A percentile compares a stretch with the other conserved stretches of the same genome.
These are phyloP conservation scores for Lepidopterella palustris DNA, from an alignment of 495 filamentous ascomycete species.

Conservation along the genomic window DNA sequence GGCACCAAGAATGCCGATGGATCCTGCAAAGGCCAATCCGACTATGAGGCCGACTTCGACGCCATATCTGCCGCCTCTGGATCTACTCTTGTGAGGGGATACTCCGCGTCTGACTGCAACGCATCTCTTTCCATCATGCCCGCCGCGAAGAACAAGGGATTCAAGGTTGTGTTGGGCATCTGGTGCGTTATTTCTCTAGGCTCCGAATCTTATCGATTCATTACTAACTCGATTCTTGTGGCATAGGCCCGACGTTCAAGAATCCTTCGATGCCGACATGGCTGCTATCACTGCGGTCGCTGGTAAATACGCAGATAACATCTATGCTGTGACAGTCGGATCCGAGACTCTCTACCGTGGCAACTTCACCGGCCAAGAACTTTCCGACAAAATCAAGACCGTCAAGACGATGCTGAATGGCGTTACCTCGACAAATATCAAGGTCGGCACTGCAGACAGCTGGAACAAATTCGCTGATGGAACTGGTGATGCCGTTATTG, in stretches of 20 bases:
- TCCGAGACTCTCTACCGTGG: conserved; percentile 72
- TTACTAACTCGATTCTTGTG: not conserved
- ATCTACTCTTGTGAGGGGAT: conserved; percentile 59
- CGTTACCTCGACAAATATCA: conserved; percentile 32
- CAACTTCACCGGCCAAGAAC: conserved; percentile 57
- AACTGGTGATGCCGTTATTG: conserved; percentile 61
- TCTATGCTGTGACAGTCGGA: conserved; percentile 73
- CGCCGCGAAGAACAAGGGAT: conserved; percentile 62
- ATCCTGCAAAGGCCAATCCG: conserved; percentile 55
- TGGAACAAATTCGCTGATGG: conserved; percentile 79
- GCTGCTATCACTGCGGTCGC: conserved; percentile 48
- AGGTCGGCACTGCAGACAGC: conserved; percentile 70
- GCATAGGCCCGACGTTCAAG: conserved; percentile 60
- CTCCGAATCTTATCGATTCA: not conserved
- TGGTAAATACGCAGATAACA: conserved; percentile 47
- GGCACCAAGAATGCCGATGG: conserved; percentile 51
- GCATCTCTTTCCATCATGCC: conserved; percentile 61
- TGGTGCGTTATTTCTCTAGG: conserved; percentile 47
- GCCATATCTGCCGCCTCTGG: conserved; percentile 41
- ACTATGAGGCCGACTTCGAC: conserved; percentile 66
- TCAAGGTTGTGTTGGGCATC: conserved; percentile 69
- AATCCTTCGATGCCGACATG: conserved; percentile 58
- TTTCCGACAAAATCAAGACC: conserved; percentile 57
- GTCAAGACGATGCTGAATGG: conserved; percentile 45
- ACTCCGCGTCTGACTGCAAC: conserved; percentile 63